Percentiles rank a stretch among this genome's conserved stretches.
Evolutionary conservation across 2,329 filamentous ascomycete species (phyloP).

Genomic region (Lasiodiplodia theobromae): DNA sequence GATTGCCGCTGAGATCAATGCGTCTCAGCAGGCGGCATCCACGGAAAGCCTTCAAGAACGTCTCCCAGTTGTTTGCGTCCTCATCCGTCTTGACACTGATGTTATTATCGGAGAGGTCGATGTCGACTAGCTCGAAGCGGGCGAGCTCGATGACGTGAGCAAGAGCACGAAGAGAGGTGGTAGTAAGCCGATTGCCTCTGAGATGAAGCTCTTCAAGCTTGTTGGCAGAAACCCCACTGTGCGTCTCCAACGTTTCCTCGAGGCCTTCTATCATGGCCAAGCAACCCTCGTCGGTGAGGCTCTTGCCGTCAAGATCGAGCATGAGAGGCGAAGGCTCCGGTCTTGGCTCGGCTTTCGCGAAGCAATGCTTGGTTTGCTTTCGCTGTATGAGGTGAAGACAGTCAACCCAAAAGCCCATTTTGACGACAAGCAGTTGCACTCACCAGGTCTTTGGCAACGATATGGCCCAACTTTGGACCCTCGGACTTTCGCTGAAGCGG

Average conservation of each 20-base stretch:
- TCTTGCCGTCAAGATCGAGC: conserved; percentile 54
- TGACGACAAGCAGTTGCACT: conserved; percentile 34
- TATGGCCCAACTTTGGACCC: conserved; percentile 54
- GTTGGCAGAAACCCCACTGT: conserved; percentile 37
- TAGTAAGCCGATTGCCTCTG: conserved; percentile 53
- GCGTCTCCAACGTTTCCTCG: conserved; percentile 46
- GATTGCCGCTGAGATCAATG: conserved; percentile 56
- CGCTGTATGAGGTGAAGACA: conserved; percentile 34
- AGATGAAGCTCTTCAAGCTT: conserved; percentile 56
- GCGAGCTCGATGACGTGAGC: conserved; percentile 51
- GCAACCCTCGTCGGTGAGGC: conserved; percentile 56
- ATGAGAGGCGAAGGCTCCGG: conserved; percentile 45
- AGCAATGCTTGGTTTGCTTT: conserved; percentile 39
- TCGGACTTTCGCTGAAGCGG: conserved; percentile 51
- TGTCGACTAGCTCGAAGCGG: conserved; percentile 52
- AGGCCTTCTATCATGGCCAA: conserved; percentile 52
- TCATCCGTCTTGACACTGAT: conserved; percentile 48
- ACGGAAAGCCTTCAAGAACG: conserved; percentile 53
- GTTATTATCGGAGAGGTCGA: conserved; percentile 56
- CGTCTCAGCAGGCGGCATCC: conserved; percentile 52
- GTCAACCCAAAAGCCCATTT: conserved; percentile 36
- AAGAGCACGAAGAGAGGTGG: conserved; percentile 50
- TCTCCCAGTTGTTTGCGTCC: conserved; percentile 51
- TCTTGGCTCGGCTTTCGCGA: conserved; percentile 40
- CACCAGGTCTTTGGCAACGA: conserved; percentile 55